Percentiles rank a stretch among this genome's conserved stretches.
These are phyloP conservation scores for Lachancea thermotolerans DNA, from an alignment of 805 yeast genomes.

Conservation along the genomic window DNA sequence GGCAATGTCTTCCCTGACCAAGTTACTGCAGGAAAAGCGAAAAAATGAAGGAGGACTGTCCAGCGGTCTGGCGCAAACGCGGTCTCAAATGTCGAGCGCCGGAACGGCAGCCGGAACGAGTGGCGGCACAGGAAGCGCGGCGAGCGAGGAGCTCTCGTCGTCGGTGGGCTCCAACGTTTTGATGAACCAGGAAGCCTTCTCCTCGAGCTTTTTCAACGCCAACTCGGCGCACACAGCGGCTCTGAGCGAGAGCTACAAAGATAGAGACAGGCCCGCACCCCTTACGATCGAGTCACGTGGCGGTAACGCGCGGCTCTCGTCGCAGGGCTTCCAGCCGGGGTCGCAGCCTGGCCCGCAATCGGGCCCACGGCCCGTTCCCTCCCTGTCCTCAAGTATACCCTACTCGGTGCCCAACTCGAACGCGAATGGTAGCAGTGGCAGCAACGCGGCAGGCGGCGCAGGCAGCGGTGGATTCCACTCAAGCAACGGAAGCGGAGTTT, in stretches of 20 bases:
- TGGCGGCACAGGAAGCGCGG: neutral
- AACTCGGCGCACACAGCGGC: conserved; percentile 34
- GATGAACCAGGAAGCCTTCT: conserved; percentile 7
- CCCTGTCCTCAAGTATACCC: conserved; percentile 56
- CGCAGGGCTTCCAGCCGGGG: neutral
- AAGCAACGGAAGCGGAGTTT: conserved; percentile 21
- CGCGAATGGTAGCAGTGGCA: neutral
- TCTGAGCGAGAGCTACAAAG: conserved; percentile 18
- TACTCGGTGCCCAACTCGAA: conserved; percentile 67
- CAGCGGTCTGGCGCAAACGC: conserved; percentile 6
- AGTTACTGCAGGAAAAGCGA: conserved; percentile 29
- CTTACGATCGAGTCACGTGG: conserved; percentile 15
- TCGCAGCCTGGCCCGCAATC: conserved; percentile 1
- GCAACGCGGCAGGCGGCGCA: neutral
- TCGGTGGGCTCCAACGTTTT: neutral
- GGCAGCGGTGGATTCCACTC: conserved; percentile 14
- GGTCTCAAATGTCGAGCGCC: conserved; percentile 1
- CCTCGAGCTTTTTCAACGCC: conserved; percentile 28
- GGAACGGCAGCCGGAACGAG: neutral
- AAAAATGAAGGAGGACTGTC: conserved; percentile 17
- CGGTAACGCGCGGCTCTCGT: neutral
- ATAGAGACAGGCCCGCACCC: conserved; percentile 21
- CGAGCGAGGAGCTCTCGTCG: neutral
- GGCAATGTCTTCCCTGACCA: conserved; percentile 30
- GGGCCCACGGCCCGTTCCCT: conserved; percentile 28